Conservation (phyloP, 2,329 filamentous ascomycete genomes). For the Xylaria sp. region DNA sequence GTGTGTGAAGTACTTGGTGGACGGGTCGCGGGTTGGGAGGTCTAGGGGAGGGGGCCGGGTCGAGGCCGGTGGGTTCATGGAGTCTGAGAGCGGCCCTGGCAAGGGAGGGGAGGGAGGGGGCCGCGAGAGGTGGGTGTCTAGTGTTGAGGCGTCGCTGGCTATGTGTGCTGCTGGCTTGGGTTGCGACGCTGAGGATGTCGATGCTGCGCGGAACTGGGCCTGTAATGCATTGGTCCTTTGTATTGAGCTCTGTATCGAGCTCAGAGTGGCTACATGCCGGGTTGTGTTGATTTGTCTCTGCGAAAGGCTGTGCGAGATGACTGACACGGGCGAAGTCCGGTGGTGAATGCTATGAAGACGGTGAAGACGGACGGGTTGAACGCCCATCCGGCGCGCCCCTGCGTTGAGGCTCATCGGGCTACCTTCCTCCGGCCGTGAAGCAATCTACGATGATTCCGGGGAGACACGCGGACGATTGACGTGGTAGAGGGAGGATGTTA, state of each 20-base stretch:
- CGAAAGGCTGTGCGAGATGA: constrained; percentile 1
- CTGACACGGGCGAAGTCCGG: constrained; percentile 5
- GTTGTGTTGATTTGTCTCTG: background rate
- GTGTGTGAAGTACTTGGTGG: constrained; percentile 61
- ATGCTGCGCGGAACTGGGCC: constrained; percentile 6
- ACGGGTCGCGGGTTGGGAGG: constrained; percentile 65
- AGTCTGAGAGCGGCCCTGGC: constrained; percentile 39
- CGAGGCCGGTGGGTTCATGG: constrained; percentile 75
- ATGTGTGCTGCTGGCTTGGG: background rate
- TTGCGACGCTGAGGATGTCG: constrained; percentile 10
- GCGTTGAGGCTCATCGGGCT: constrained; percentile 37
- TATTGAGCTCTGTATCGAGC: background rate
- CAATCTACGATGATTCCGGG: background rate
- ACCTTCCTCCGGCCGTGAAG: background rate
- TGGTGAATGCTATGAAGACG: constrained; percentile 15
- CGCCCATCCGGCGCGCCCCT: constrained; percentile 43
- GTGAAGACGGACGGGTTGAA: constrained; percentile 29
- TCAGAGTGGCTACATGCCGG: too few relatives aligned
- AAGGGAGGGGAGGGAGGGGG: constrained; percentile 1
- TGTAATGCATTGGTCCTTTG: background rate
- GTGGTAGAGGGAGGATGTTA: background rate
- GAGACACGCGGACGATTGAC: background rate
- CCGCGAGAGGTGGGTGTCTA: background rate
- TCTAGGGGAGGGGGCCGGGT: constrained; percentile 77
- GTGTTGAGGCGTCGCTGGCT: background rate